phyloP scores from a whole-genome alignment of 805 yeast genomes.

The Candida peoriensis region DNA sequence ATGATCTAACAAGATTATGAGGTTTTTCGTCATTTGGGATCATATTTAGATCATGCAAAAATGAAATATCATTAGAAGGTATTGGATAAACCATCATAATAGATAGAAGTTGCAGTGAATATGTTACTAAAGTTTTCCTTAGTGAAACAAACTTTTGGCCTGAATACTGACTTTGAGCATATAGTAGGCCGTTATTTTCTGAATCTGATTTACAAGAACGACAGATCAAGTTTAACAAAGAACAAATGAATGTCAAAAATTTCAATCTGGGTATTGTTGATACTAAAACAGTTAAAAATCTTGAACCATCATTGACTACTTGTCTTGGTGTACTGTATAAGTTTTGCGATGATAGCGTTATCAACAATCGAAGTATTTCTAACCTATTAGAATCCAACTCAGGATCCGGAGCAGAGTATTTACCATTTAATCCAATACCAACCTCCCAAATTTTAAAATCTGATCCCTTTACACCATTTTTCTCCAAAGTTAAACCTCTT shows the following conservation, averaged over 20 bases:
- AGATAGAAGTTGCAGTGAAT: slow-evolving; percentile 58
- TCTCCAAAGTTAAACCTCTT: slow-evolving; percentile 49
- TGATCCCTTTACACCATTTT: slow-evolving; percentile 21
- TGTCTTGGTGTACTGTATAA: slow-evolving; percentile 44
- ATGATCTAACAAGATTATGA: slow-evolving; percentile 43
- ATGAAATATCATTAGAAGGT: slow-evolving; percentile 40
- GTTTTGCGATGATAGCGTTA: slow-evolving; percentile 56
- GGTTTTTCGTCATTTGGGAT: slow-evolving; percentile 28
- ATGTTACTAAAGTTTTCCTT: slow-evolving; percentile 44
- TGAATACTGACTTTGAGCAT: slow-evolving; percentile 25
- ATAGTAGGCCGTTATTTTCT: slow-evolving; percentile 41
- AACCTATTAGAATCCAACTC: slow-evolving; percentile 58
- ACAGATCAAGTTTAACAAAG: slow-evolving; percentile 61
- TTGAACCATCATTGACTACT: slow-evolving; percentile 49
- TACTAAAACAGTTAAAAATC: slow-evolving; percentile 53
- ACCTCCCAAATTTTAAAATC: slow-evolving; percentile 67
- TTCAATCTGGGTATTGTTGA: slow-evolving; percentile 44
- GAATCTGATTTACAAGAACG: slow-evolving; percentile 38
- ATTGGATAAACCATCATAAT: slow-evolving; percentile 59
- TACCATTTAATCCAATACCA: slow-evolving; percentile 53
- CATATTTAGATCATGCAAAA: slow-evolving; percentile 31
- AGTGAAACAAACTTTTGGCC: slow-evolving; percentile 25
- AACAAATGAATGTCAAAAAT: slow-evolving; percentile 52
- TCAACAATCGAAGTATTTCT: slow-evolving; percentile 58
- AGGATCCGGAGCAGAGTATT: slow-evolving; percentile 30